Conservation (phyloP, 371 early-diverging fungal genomes). For the Capillidium heterosporum region DNA sequence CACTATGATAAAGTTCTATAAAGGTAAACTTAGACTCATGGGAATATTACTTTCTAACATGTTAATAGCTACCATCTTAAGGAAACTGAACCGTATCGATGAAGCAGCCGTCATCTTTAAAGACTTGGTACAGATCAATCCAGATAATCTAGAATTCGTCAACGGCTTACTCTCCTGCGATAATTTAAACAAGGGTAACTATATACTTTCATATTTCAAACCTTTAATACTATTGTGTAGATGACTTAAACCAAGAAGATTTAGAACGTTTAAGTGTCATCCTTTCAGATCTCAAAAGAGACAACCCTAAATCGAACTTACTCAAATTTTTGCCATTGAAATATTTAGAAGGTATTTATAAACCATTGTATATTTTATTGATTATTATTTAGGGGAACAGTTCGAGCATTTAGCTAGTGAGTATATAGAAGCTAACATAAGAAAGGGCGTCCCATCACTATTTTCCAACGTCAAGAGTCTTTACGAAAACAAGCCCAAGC, state of each 20-base stretch:
- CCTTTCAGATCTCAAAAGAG: slow-evolving; percentile 34
- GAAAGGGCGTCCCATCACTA: slow-evolving; percentile 84
- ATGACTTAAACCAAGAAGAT: slow-evolving; percentile 16
- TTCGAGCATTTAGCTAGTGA: slow-evolving; percentile 42
- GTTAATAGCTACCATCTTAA: slow-evolving; percentile 24
- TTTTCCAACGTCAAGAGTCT: slow-evolving; percentile 64
- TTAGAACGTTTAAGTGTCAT: slow-evolving; percentile 17
- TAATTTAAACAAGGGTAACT: slow-evolving; percentile 11
- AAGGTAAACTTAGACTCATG: slow-evolving; percentile 9
- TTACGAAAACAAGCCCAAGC: slow-evolving; percentile 46
- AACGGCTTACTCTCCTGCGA: slow-evolving; percentile 36
- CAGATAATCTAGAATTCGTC: slow-evolving; percentile 56
- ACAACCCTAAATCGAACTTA: slow-evolving; percentile 69
- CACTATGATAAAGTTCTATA: slow-evolving; percentile 50
- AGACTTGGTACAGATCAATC: slow-evolving; percentile 54
- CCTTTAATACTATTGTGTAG: not conserved
- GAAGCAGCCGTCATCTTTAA: slow-evolving; percentile 60
- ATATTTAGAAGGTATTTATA: slow-evolving; percentile 18
- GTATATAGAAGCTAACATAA: slow-evolving; percentile 47
- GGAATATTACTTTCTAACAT: not conserved
- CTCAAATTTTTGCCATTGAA: slow-evolving; percentile 54
- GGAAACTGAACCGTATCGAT: slow-evolving; percentile 38
- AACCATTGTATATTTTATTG: no score
- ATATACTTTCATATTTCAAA: not conserved
- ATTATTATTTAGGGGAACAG: slow-evolving; percentile 13